Conservation (phyloP, 805 yeast species). For the Spathaspora hagerdaliae region DNA sequence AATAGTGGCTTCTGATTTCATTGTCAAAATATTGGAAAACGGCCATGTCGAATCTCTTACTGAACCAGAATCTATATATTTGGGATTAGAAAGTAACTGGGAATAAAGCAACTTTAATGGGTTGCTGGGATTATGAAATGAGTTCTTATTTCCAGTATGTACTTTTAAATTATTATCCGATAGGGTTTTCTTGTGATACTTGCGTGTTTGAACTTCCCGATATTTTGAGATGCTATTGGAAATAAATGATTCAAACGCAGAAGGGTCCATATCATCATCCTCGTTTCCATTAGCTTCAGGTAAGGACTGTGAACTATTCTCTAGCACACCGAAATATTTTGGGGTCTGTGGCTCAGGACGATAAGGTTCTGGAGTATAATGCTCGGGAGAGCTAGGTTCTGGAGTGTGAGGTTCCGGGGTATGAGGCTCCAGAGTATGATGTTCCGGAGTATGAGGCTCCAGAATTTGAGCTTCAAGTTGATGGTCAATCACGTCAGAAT, state of each 20-base stretch:
- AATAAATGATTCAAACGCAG: slow-evolving; percentile 32
- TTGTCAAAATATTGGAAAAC: slow-evolving; percentile 12
- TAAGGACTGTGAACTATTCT: not conserved
- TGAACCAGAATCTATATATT: slow-evolving; percentile 6
- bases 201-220: slow-evolving; percentile 20
- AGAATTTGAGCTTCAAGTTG: not conserved
- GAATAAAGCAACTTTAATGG: slow-evolving; percentile 27
- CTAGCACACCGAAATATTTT: not conserved
- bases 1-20: slow-evolving; percentile 37
- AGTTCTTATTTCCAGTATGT: not conserved
- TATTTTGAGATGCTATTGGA: slow-evolving; percentile 27
- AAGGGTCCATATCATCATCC: slow-evolving; percentile 14
- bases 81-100: slow-evolving; percentile 14
- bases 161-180: not conserved
- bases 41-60: slow-evolving; percentile 7
- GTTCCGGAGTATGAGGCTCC: too few species aligned
- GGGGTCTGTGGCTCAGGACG: too few species aligned
- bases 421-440: too few species aligned
- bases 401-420: too few species aligned
- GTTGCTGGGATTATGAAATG: slow-evolving; percentile 5
- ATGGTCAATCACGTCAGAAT: not conserved
- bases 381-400: too few species aligned
- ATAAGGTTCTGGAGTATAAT: too few species aligned
- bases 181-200: slow-evolving; percentile 11
- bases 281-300: not conserved